phyloP scores from a whole-genome alignment of 176 grass and related monocot genomes.

The Chrysopogon serrulatus region DNA sequence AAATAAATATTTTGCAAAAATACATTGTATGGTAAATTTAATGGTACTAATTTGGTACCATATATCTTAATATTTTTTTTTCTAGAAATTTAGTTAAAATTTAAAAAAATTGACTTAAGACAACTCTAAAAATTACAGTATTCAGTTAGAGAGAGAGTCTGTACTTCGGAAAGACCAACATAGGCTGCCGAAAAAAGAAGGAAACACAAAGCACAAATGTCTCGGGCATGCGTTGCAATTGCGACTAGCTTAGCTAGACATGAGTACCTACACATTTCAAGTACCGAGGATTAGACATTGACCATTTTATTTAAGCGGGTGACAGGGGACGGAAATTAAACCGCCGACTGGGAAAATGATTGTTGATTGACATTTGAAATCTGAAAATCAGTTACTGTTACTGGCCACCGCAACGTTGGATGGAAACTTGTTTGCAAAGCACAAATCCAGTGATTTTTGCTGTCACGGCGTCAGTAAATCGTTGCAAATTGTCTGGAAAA shows the following conservation, averaged over 20 bases:
- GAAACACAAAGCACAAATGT: not conserved
- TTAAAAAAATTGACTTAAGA: too few species aligned
- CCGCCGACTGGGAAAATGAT: not conserved
- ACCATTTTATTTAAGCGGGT: not conserved
- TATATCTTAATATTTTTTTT: too few species aligned
- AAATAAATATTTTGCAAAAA: too few species aligned
- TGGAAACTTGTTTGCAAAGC: not conserved
- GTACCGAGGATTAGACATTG: not conserved
- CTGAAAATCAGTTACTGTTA: not conserved
- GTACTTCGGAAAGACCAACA: not conserved
- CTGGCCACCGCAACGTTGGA: not conserved
- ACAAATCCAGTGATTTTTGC: not conserved
- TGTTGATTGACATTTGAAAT: not conserved
- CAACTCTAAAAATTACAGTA: too few species aligned
- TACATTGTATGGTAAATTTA: too few species aligned
- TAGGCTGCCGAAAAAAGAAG: not conserved
- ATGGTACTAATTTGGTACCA: too few species aligned
- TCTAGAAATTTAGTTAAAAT: too few species aligned
- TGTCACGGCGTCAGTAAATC: not conserved
- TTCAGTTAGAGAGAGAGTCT: too few species aligned
- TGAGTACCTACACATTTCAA: not conserved
- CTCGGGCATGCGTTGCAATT: not conserved
- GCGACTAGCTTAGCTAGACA: not conserved
- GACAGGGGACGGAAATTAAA: not conserved
- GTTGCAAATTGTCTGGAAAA: not conserved